Conservation (phyloP, 2,329 filamentous ascomycete species). For the Fusarium goolgardi region DNA sequence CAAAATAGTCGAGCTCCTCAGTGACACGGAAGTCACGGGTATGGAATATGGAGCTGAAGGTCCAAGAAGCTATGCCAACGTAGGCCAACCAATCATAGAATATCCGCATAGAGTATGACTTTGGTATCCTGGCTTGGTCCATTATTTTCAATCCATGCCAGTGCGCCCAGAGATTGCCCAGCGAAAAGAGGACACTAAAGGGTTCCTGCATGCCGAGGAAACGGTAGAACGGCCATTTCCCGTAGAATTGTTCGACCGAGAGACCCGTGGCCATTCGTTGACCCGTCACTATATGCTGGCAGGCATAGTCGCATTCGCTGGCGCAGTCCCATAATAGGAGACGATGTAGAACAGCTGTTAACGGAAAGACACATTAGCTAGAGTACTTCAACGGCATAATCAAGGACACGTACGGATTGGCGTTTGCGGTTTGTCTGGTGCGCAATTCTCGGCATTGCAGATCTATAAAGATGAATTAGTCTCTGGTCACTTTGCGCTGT, state of each 20-base stretch:
- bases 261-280: slow-evolving; percentile 73
- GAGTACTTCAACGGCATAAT: slow-evolving; percentile 13
- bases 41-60: slow-evolving; percentile 92
- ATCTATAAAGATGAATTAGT: slow-evolving; percentile 65
- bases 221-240: slow-evolving; percentile 97
- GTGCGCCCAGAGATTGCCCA: slow-evolving; percentile 92
- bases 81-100: slow-evolving; percentile 86
- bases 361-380: slow-evolving; percentile 34
- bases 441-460: slow-evolving; percentile 84
- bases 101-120: slow-evolving; percentile 77
- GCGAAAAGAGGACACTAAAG: slow-evolving; percentile 90
- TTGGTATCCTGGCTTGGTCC: slow-evolving; percentile 72
- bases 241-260: slow-evolving; percentile 90
- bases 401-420: slow-evolving; percentile 72
- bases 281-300: slow-evolving; percentile 90
- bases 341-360: slow-evolving; percentile 80
- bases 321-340: slow-evolving; percentile 93
- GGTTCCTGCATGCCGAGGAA: slow-evolving; percentile 95
- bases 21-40: slow-evolving; percentile 86
- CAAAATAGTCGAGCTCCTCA: slow-evolving; percentile 97
- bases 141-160: slow-evolving; percentile 78
- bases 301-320: slow-evolving; percentile 96
- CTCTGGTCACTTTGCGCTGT: slow-evolving; percentile 1
- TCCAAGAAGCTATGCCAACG: slow-evolving; percentile 85
- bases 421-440: slow-evolving; percentile 66